Percentiles rank a stretch among this genome's conserved stretches.
Evolutionary conservation across 1,139 yeast species (phyloP).

Genomic region (Torulaspora globosa): DNA sequence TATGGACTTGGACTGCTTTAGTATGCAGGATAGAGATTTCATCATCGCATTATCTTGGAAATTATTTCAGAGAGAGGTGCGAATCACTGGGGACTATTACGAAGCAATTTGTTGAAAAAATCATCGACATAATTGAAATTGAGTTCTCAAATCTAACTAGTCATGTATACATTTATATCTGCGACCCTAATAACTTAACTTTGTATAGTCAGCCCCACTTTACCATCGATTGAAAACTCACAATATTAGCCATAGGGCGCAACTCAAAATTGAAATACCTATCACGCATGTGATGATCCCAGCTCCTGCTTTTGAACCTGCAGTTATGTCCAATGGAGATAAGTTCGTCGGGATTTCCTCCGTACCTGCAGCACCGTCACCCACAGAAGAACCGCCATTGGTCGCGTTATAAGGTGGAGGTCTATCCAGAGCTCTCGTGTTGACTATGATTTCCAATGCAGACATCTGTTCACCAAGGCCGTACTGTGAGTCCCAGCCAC

Average conservation of each 20-base stretch:
- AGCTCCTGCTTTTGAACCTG: slow-evolving; percentile 82
- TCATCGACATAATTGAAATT: too few species aligned
- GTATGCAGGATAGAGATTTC: slow-evolving; percentile 29
- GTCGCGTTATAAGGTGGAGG: slow-evolving; percentile 56
- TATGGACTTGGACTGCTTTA: slow-evolving; percentile 33
- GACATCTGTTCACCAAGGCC: slow-evolving; percentile 96
- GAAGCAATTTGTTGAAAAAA: slow-evolving; percentile 8
- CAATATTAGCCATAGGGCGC: slow-evolving; percentile 67
- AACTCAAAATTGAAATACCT: slow-evolving; percentile 58
- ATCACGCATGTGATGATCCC: slow-evolving; percentile 76
- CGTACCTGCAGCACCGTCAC: slow-evolving; percentile 60
- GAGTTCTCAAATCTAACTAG: not conserved
- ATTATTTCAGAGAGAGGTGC: slow-evolving; percentile 27
- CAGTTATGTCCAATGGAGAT: slow-evolving; percentile 48
- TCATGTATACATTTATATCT: not conserved
- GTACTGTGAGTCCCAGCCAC: slow-evolving; percentile 71
- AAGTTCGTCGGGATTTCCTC: slow-evolving; percentile 38
- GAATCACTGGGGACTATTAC: slow-evolving; percentile 14
- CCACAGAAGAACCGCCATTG: slow-evolving; percentile 59
- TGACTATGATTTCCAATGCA: slow-evolving; percentile 75
- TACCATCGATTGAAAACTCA: slow-evolving; percentile 10
- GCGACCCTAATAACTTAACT: not conserved
- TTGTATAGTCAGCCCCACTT: slow-evolving; percentile 2
- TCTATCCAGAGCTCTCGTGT: slow-evolving; percentile 50
- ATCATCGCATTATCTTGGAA: slow-evolving; percentile 19